A percentile compares a stretch with the other conserved stretches of the same genome.
Evolutionary conservation across 768 basidiomycete genomes (phyloP).

Genomic region (Amanita molliuscula): DNA sequence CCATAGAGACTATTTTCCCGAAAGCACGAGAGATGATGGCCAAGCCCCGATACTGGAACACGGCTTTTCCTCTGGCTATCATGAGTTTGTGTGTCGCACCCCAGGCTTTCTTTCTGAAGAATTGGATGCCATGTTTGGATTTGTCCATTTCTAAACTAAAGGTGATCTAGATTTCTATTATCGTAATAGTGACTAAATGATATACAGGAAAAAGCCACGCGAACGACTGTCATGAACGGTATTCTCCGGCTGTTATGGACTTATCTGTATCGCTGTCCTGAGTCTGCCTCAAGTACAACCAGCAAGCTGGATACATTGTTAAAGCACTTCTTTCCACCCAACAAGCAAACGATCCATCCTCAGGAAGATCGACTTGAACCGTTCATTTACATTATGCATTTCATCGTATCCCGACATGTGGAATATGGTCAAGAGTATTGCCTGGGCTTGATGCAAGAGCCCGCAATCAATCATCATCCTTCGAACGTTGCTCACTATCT

Average conservation of each 20-base stretch:
- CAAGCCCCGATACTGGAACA: constrained; percentile 85
- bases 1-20: constrained; percentile 74
- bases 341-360: constrained; percentile 48
- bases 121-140: constrained; percentile 75
- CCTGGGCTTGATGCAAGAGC: constrained; percentile 72
- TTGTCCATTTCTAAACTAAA: constrained; percentile 67
- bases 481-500: constrained; percentile 34
- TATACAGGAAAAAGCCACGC: constrained; percentile 65
- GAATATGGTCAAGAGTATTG: constrained; percentile 80
- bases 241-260: constrained; percentile 84
- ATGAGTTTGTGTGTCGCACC: constrained; percentile 83
- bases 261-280: constrained; percentile 89
- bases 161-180: constrained; percentile 29
- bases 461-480: constrained; percentile 27
- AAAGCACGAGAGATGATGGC: constrained; percentile 77
- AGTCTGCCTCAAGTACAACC: constrained; percentile 73
- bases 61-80: constrained; percentile 77
- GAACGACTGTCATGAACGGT: constrained; percentile 69
- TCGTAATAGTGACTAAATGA: background rate
- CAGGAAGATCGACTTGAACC: constrained; percentile 71
- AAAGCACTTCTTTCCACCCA: constrained; percentile 72
- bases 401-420: constrained; percentile 71
- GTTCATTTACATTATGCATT: constrained; percentile 73
- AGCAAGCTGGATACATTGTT: constrained; percentile 65
- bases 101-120: constrained; percentile 70